Evolutionary conservation across 768 basidiomycete species (phyloP), one percentile per base, ranked within the genome.

Genomic region (Amanita muscaria): DNA sequence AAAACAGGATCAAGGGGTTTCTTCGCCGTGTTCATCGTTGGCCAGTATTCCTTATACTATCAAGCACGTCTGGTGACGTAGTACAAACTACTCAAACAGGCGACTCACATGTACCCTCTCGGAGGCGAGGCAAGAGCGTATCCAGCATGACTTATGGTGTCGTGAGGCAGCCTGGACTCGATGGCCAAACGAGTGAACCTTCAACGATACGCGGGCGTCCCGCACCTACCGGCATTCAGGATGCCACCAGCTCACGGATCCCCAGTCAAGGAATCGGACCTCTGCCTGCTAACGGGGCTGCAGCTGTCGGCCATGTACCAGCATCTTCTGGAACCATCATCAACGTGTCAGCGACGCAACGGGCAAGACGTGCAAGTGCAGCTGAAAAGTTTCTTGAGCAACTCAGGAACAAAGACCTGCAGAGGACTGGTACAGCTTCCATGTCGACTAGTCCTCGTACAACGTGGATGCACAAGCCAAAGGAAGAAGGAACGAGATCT

Each of bases 21-120:
- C 70, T 99, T 12, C 82, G 90, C 10, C 73, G 96, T 32, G 83
- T 97, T 0, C 89, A 96, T 58, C 80, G 92, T n/a, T 98, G 83
- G 72, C 96, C 94, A 0, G 66, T 93, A 34, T 74, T 88, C 40
- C 64, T 82, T 48, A 63, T 63, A 55, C 59, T 24, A 29, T 14
- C 29, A 12, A 22, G 16, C n/a, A 11, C 21, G 15, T 9, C 23
- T 5, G 29, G 27, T 8, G 44, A 27, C 11, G 16, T 31, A 7
- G 30, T 12, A 10, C 35, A n/a, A 38, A 25, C 8, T 12, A 16
- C 21, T n/a, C 24, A 30, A n/a, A n/a, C 32, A 4, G 39, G 9
- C 9, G 38, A 36, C 16, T n/a, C 35, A 10, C 5, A 33, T 34
- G 49, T 50, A 16, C 57, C 66, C 38, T 54, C 59, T 24, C 61